These are phyloP conservation scores for Capsaspora owczarzaki DNA, from an alignment of 78 protist genomes.

Conservation along the genomic window DNA sequence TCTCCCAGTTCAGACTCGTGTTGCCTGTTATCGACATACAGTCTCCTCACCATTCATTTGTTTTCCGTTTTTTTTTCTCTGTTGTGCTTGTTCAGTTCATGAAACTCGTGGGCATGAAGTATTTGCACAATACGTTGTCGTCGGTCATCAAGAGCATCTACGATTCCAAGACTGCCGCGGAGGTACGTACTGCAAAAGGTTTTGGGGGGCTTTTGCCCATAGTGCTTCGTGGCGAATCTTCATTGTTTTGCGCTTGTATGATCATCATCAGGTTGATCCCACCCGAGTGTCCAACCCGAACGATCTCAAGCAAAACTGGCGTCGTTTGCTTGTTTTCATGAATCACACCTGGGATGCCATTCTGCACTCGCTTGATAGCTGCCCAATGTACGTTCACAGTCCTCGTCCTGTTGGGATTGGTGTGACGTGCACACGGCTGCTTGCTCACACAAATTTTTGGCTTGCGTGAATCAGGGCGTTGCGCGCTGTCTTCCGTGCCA, in stretches of 20 bases:
- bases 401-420: not conserved
- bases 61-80: no score
- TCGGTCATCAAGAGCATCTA: constrained; percentile 1
- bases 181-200: constrained; percentile 4
- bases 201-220: no score
- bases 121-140: not conserved
- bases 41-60: no score
- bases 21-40: not conserved
- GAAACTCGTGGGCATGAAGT: constrained; percentile 42
- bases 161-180: constrained; percentile 4
- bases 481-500: not conserved
- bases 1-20: not conserved
- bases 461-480: not conserved
- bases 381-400: not conserved
- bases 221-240: no score
- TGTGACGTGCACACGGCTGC: not conserved
- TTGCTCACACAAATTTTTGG: not conserved
- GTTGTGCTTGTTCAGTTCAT: no score
- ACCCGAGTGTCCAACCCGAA: not conserved
- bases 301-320: constrained; percentile 2
- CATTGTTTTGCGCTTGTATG: no score
- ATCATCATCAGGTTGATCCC: not conserved
- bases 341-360: not conserved
- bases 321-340: not conserved
- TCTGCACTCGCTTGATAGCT: not conserved